Evolutionary conservation across 176 grass and related monocot genomes (phyloP), one percentile per base, ranked within the genome.

Genomic region (Triticum turgidum): DNA sequence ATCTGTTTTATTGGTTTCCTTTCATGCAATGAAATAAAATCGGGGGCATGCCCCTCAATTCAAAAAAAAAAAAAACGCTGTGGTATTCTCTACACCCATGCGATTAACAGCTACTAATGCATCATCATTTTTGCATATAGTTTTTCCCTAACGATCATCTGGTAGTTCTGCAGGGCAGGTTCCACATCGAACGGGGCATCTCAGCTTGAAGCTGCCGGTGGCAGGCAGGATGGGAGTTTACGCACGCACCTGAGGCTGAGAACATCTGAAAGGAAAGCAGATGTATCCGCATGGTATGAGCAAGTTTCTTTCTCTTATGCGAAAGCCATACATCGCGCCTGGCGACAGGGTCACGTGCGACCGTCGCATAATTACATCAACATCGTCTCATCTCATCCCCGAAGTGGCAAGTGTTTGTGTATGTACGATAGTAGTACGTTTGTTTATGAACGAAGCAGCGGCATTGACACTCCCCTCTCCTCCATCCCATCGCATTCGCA

Each of bases 281-380:
- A 76, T 49, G 38, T 61, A 76, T 68, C 61, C 81, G 47, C 78
- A 73, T 18, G 56, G 74, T 87, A 61, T 25, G 78, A 70, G 71
- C 75, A 86, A 82, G 47, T 87, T 83, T 66, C 74, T 83, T 83
- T 66, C 65, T 87, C 66, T 87, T 65, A 73, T n/a, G 66, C 39
- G 61, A 61, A 9, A 11, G 12, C 21, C 58, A 63, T 29, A 88
- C 51, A 80, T 67, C 42, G 11, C 42, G 42, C 42, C 10, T 44
- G 42, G 42, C 10, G 70, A 49, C 80, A 75, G 80, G 79, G 59
- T 59, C 59, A 81, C 61, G 29, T 38, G 52, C 62, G 84, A 69
- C 59, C 89, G 65, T 79, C 65, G 66, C 73, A 74, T 45, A 73
- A 80, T 73, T 69, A 77, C 85, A 86, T 85, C 80, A 63, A 61